Evolutionary conservation across 108 stramenopile species (phyloP), one percentile per base, ranked within the genome.

Genomic region (Aureococcus anophagefferens): DNA sequence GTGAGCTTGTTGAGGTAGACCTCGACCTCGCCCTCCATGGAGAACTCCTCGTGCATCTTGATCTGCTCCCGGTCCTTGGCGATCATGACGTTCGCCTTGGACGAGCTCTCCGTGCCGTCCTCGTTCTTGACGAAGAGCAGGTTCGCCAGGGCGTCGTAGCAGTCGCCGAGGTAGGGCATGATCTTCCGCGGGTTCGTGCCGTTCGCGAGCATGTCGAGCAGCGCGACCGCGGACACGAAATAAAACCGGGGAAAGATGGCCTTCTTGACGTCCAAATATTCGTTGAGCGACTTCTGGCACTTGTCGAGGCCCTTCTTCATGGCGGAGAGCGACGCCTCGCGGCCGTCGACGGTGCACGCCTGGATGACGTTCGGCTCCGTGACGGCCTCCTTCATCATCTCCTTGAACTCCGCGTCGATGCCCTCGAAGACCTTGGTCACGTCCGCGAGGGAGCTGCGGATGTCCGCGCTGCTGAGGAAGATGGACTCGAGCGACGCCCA

Each of bases 171-270:
- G 74, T 91, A 92, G 4, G 89, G 89, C 83, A 91, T 83, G 73
- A 94, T 89, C 73, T 91, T 90, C 44, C 89, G 88, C 25, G 93
- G 93, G 71, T 90, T 91, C 63, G 85, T 90, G 28, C 93, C 93
- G 76, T 94, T 94, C 32, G 91, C 90, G 46, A 94, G 87, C 87
- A 92, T 92, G 69, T 92, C 90, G 33, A 93, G 80, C 40, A 94
- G 78, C 34, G 89, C 92, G 33, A 90, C 87, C 33, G 91, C 87
- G 25, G 91, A 92, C 44, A 94, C 89, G 66, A 94, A 94, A 73
- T 94, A 94, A 75, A 94, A 94, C 45, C 93, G 81, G 14, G 93
- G 93, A 66, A 91, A 94, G 62, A 93, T 91, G 74, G 92, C 93
- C 79, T 93, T 93, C 83, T 94, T 94, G 75, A 90, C 88, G 72